Percentiles rank a stretch among this genome's conserved stretches.
These are phyloP conservation scores for Boeremia lycopersici DNA, from an alignment of 2,329 filamentous ascomycete species.

Conservation along the genomic window DNA sequence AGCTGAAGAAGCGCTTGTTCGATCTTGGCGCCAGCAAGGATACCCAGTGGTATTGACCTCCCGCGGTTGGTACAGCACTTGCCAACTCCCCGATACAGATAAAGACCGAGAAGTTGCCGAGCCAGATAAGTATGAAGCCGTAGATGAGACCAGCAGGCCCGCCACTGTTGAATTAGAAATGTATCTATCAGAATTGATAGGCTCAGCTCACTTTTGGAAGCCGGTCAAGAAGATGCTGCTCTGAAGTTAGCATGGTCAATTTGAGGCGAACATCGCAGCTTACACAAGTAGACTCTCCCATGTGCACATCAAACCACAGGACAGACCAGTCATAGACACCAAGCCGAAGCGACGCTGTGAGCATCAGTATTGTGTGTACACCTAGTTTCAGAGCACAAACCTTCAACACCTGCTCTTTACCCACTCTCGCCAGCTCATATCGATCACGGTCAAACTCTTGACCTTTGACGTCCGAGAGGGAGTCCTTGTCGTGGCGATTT, in stretches of 20 bases:
- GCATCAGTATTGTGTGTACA: conserved; percentile 9
- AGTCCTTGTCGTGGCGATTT: conserved; percentile 28
- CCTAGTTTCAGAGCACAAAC: conserved; percentile 18
- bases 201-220: conserved; percentile 41
- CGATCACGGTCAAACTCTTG: conserved; percentile 39
- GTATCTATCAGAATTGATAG: neutral
- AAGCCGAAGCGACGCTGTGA: conserved; percentile 45
- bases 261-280: conserved; percentile 4
- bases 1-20: conserved; percentile 53
- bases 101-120: conserved; percentile 47
- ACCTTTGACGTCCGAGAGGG: conserved; percentile 33
- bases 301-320: conserved; percentile 46
- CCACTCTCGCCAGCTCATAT: conserved; percentile 44
- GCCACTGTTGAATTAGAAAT: conserved; percentile 30
- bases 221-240: conserved; percentile 42
- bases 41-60: conserved; percentile 52
- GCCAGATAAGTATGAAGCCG: conserved; percentile 46
- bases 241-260: conserved; percentile 1
- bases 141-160: conserved; percentile 47
- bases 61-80: conserved; percentile 47
- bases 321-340: conserved; percentile 46
- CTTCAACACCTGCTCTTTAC: conserved; percentile 46
- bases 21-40: conserved; percentile 51
- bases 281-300: conserved; percentile 48
- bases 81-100: conserved; percentile 46